phyloP scores from a whole-genome alignment of 306 rosid species.

The Sicyos edulis region DNA sequence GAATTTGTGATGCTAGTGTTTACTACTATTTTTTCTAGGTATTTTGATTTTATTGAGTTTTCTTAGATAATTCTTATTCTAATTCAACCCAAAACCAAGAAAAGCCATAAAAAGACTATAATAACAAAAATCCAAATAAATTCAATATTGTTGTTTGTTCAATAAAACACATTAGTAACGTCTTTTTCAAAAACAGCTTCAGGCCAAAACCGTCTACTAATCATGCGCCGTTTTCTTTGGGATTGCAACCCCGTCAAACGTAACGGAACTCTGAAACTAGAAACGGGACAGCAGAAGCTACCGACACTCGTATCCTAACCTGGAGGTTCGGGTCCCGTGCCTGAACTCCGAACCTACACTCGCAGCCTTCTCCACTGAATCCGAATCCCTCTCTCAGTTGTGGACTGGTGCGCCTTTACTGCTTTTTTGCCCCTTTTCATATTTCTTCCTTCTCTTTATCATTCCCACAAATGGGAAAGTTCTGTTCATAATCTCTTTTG shows the following conservation, averaged over 20 bases:
- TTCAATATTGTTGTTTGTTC: neutral
- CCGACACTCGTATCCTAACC: slow-evolving; percentile 28
- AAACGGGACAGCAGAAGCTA: slow-evolving; percentile 1
- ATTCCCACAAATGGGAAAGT: slow-evolving; percentile 15
- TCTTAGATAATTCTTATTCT: no score
- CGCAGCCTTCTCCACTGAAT: slow-evolving; percentile 18
- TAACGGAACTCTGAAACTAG: neutral
- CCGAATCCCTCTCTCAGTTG: slow-evolving; percentile 14
- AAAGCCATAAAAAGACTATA: no score
- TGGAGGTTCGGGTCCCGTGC: slow-evolving; percentile 22
- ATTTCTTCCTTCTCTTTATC: neutral
- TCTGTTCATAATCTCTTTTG: neutral
- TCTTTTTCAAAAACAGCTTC: neutral
- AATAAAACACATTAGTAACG: neutral
- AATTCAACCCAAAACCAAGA: neutral
- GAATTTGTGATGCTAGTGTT: no score
- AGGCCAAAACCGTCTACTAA: neutral
- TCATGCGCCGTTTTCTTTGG: neutral
- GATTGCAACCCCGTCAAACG: neutral
- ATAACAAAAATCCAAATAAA: neutral
- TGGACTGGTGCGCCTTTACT: neutral
- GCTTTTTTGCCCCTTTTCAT: neutral
- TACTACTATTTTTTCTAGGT: no score
- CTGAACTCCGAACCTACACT: slow-evolving; percentile 9
- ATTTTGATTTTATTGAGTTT: no score